These are phyloP conservation scores for Aechmea fasciata DNA, from an alignment of 176 grass and related monocot species.

Conservation along the genomic window DNA sequence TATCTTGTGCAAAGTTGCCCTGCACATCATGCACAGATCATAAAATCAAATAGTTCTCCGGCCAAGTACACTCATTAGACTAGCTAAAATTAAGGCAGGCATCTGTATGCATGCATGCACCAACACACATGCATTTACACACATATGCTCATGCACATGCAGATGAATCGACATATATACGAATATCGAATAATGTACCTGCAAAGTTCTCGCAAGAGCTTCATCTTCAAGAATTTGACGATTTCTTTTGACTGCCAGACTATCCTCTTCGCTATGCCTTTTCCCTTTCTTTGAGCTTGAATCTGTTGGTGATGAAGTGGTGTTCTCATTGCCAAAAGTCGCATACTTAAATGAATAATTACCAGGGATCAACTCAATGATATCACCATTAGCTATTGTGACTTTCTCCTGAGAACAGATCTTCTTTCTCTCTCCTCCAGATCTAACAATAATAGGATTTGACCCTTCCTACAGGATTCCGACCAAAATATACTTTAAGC, in stretches of 20 bases:
- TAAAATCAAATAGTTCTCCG: not conserved
- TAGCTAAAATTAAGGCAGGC: no score
- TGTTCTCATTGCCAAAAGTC: constrained; percentile 24
- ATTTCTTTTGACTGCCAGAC: constrained; percentile 38
- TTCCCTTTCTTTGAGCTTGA: constrained; percentile 48
- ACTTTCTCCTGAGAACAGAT: constrained; percentile 51
- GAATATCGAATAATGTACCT: constrained; percentile 24
- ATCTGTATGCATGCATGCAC: no score
- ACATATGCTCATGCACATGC: no score
- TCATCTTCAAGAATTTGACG: constrained; percentile 55
- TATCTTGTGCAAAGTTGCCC: constrained; percentile 29
- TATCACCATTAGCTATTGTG: constrained; percentile 52
- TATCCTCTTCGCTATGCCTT: constrained; percentile 40
- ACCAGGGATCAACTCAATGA: constrained; percentile 76
- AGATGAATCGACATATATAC: not conserved
- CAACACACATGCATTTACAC: no score
- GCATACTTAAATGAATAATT: constrained; percentile 52
- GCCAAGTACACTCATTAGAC: no score
- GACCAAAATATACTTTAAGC: not conserved
- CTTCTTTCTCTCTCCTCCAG: constrained; percentile 49
- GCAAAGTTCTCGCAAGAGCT: constrained; percentile 51
- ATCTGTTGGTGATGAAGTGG: constrained; percentile 12
- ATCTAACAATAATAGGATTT: constrained; percentile 64
- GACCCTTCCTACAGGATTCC: constrained; percentile 54
- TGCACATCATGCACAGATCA: constrained; percentile 13